These are phyloP conservation scores for Colletotrichum magnum DNA, from an alignment of 2,329 filamentous ascomycete species.

Conservation along the genomic window DNA sequence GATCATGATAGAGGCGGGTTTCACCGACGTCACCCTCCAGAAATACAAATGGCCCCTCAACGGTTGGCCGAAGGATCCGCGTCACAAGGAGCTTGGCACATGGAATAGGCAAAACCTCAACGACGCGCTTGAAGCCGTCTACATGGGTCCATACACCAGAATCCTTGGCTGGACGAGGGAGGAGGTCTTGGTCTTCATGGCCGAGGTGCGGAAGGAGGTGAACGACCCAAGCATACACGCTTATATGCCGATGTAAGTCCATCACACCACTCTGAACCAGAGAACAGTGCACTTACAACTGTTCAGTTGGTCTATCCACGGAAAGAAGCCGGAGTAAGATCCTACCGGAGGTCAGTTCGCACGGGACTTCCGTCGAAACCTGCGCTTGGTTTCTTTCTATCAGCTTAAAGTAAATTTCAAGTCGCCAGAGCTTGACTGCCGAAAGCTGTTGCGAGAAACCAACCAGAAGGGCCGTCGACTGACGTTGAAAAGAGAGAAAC, in stretches of 20 bases:
- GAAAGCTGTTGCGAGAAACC: too few relatives aligned
- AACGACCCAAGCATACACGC: not conserved
- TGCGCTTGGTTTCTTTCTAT: too few relatives aligned
- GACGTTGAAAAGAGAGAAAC: too few relatives aligned
- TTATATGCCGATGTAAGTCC: not conserved
- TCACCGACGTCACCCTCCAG: not conserved
- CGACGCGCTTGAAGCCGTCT: not conserved
- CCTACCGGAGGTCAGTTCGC: too few relatives aligned
- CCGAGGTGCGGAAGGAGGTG: not conserved
- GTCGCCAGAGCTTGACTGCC: too few relatives aligned
- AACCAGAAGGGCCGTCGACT: too few relatives aligned
- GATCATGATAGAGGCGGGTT: not conserved
- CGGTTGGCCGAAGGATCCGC: not conserved
- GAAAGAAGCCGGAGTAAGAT: conserved; percentile 2
- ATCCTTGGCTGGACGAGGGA: not conserved
- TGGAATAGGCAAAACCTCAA: not conserved
- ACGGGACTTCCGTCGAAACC: too few relatives aligned
- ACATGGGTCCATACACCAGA: not conserved
- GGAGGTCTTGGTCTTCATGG: not conserved
- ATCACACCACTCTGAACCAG: not conserved
- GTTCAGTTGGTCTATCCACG: not conserved
- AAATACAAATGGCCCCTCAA: not conserved
- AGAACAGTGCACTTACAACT: not conserved
- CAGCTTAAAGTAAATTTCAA: too few relatives aligned
- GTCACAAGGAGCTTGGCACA: not conserved